Evolutionary conservation across 345 rosid species (phyloP).

Genomic region (Geranium brycei): DNA sequence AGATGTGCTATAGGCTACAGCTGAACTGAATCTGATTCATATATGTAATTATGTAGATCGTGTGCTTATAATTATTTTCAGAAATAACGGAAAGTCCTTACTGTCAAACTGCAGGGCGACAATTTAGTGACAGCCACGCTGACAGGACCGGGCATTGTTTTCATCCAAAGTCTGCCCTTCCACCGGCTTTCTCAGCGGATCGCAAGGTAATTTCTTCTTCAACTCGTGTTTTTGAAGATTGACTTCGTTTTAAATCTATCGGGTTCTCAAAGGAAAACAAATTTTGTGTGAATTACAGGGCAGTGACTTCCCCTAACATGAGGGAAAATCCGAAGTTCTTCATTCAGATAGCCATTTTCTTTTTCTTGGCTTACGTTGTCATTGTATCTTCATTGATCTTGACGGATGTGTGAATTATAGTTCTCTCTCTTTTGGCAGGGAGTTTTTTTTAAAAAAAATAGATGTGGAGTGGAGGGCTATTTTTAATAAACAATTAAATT

Average conservation of each 20-base stretch:
- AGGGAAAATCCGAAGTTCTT: slow-evolving; percentile 90
- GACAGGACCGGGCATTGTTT: slow-evolving; percentile 96
- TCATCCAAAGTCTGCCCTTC: slow-evolving; percentile 92
- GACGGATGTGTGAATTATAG: slow-evolving; percentile 52
- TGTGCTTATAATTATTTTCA: too few species aligned
- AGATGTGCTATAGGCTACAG: background rate
- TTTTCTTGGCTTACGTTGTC: slow-evolving; percentile 84
- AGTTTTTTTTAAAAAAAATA: background rate
- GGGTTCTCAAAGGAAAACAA: background rate
- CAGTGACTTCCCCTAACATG: slow-evolving; percentile 99
- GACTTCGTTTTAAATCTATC: background rate
- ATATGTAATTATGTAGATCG: background rate
- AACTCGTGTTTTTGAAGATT: background rate
- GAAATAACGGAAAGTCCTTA: background rate
- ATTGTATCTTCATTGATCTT: slow-evolving; percentile 89
- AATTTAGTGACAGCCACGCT: slow-evolving; percentile 67
- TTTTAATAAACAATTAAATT: background rate
- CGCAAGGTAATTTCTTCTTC: slow-evolving; percentile 44
- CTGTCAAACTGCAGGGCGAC: slow-evolving; percentile 55
- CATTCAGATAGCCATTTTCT: slow-evolving; percentile 73
- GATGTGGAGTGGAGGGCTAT: background rate
- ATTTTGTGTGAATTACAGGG: slow-evolving; percentile 36
- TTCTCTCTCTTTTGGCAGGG: background rate
- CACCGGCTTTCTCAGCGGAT: slow-evolving; percentile 81
- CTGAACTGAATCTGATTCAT: background rate